Base-by-base conservation (phyloP, 345 rosid species). In the Brassica napus region DNA sequence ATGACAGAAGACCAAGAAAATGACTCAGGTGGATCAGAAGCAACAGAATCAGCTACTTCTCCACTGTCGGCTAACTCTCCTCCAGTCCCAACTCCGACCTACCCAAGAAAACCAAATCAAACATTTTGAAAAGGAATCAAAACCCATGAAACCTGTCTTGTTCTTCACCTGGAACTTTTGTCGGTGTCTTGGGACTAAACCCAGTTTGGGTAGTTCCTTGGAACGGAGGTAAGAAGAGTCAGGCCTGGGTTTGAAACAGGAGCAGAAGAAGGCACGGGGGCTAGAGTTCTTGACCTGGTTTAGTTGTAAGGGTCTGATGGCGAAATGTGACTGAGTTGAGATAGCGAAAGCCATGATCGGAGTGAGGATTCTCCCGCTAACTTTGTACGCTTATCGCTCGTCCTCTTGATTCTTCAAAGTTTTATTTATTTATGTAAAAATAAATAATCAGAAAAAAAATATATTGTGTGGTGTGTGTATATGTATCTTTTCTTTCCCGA, bases 1-100 rank as follows among this genome's bases (percentile, higher is more conserved):
- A 92, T 81, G 58, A 94, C 95, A 63, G 97, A 94, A 70, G 91
- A 55, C 98, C 97, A 94, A 61, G 92, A 79, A 88, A 94, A 94
- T 2, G 78, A 75, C 77, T 94, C 98, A 69, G 86, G 85, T 6
- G 77, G 76, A 60, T 87, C 92, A 52, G 91, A 80, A 52, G 62
- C 54, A 72, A 76, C 42, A 75, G 92, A 76, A 73, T 81, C 87
- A 15, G 83, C 79, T 57, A 82, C 97, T 71, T 85, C 87, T 49
- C 88, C 90, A 55, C 91, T 60, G 77, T 80, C 80, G 35, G 89
- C 69, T 68, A 82, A 85, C 44, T 77, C 91, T 26, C 83, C 81
- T 80, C 82, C 68, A 10, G 80, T 28, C 76, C 71, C 81, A 68
- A 77, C 88, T 75, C 83, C 72, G 64, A 85, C 86, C 97, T 92